Evolutionary conservation across 768 basidiomycete species (phyloP).

Genomic region (Russula sp.): DNA sequence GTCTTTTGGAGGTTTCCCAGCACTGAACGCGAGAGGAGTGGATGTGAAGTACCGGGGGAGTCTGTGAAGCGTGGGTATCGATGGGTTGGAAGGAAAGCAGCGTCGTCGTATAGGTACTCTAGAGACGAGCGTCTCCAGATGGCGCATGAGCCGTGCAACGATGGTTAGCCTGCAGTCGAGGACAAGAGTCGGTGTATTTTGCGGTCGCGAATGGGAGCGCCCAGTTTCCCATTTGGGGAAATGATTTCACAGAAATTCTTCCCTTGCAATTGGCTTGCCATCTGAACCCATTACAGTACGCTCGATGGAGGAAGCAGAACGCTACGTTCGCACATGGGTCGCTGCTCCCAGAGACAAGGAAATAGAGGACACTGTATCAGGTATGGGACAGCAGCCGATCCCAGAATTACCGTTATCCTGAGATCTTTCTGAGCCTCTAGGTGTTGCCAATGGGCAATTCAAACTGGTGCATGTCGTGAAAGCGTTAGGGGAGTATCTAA

Average conservation of each 20-base stretch:
- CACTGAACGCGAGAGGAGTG: constrained; percentile 4
- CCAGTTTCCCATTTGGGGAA: neutral
- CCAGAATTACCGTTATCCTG: constrained; percentile 6
- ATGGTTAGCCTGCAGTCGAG: neutral
- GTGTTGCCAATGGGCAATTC: constrained; percentile 51
- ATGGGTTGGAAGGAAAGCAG: constrained; percentile 1
- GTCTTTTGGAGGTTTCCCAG: constrained; percentile 38
- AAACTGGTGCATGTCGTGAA: constrained; percentile 79
- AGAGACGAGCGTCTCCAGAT: constrained; percentile 22
- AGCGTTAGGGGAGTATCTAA: constrained; percentile 82
- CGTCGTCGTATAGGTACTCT: constrained; percentile 16
- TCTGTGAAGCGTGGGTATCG: neutral
- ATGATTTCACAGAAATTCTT: neutral
- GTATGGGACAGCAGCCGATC: constrained; percentile 18
- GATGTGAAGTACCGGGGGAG: constrained; percentile 15
- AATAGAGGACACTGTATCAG: constrained; percentile 33
- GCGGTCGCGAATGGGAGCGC: constrained; percentile 15
- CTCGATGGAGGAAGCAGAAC: constrained; percentile 35
- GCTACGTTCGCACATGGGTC: constrained; percentile 35
- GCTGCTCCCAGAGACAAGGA: constrained; percentile 34
- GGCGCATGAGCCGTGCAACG: constrained; percentile 26
- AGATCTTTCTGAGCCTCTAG: constrained; percentile 37
- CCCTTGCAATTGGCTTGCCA: neutral
- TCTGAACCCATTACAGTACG: neutral
- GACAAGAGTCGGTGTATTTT: neutral